Evolutionary conservation across 1,284 basidiomycete genomes (phyloP).

Genomic region (Cerioporus squamosus): DNA sequence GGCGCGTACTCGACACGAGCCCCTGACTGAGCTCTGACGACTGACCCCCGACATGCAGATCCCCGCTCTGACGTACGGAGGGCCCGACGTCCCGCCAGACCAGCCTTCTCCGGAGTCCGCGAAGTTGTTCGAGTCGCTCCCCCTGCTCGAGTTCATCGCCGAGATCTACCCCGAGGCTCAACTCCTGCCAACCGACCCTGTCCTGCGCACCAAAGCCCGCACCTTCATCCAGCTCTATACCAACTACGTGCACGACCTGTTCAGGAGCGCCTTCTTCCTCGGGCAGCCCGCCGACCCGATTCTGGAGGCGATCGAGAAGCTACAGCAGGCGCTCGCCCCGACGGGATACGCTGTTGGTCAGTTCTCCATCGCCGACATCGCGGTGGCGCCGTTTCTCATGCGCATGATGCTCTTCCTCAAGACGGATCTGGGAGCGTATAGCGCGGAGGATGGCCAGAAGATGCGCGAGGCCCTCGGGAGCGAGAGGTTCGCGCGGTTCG

Average conservation of each 20-base stretch:
- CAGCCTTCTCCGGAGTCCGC: conserved; percentile 33
- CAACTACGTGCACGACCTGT: conserved; percentile 45
- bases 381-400: conserved; percentile 44
- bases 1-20: conserved; percentile 18
- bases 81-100: conserved; percentile 50
- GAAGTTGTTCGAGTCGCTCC: conserved; percentile 60
- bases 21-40: not conserved
- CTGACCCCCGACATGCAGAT: conserved; percentile 25
- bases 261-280: conserved; percentile 33
- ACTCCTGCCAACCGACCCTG: conserved; percentile 16
- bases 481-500: conserved; percentile 36
- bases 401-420: conserved; percentile 31
- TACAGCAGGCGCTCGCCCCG: conserved; percentile 38
- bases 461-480: conserved; percentile 31
- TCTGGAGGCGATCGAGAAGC: conserved; percentile 34
- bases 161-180: conserved; percentile 14
- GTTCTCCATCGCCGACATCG: conserved; percentile 58
- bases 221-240: conserved; percentile 42
- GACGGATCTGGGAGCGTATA: conserved; percentile 37
- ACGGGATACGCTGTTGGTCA: conserved; percentile 38
- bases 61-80: conserved; percentile 61
- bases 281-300: conserved; percentile 45
- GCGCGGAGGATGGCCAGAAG: conserved; percentile 32
- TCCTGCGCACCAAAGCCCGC: conserved; percentile 13
- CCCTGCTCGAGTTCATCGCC: conserved; percentile 59